Evolutionary conservation across 2,329 filamentous ascomycete species (phyloP).

Genomic region (Aspergillus texensis): DNA sequence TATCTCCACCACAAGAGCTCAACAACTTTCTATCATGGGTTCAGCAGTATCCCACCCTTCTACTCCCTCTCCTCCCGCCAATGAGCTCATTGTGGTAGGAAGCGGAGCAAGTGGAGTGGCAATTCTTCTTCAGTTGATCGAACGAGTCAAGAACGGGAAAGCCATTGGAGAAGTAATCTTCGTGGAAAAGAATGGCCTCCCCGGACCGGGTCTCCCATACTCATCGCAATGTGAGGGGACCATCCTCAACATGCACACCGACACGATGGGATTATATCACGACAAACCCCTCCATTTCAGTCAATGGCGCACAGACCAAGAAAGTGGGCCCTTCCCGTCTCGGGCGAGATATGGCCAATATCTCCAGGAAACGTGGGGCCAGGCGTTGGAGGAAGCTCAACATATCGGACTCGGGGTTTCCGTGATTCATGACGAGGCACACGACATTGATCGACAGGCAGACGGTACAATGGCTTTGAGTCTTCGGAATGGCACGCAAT

Average conservation of each 20-base stretch:
- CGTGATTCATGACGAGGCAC: constrained; percentile 9
- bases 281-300: constrained; percentile 13
- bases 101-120: constrained; percentile 14
- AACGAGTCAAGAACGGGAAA: constrained; percentile 7
- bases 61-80: neutral
- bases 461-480: constrained; percentile 7
- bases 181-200: constrained; percentile 2
- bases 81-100: constrained; percentile 9
- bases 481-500: neutral
- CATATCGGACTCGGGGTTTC: constrained; percentile 6
- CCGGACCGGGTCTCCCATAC: constrained; percentile 12
- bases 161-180: constrained; percentile 1
- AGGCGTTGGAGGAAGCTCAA: constrained; percentile 5
- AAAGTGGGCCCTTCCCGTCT: constrained; percentile 9
- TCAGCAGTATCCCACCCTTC: neutral
- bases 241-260: constrained; percentile 14
- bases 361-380: constrained; percentile 11
- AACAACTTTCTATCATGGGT: neutral
- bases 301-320: constrained; percentile 6
- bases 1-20: neutral
- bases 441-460: constrained; percentile 10
- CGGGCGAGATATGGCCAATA: constrained; percentile 13
- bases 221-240: constrained; percentile 9
- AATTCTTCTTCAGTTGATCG: constrained; percentile 13
- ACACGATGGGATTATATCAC: constrained; percentile 14